Evolutionary conservation across 2,329 filamentous ascomycete genomes (phyloP), one percentile per base, ranked within the genome.

Genomic region (Penicillium sp.): DNA sequence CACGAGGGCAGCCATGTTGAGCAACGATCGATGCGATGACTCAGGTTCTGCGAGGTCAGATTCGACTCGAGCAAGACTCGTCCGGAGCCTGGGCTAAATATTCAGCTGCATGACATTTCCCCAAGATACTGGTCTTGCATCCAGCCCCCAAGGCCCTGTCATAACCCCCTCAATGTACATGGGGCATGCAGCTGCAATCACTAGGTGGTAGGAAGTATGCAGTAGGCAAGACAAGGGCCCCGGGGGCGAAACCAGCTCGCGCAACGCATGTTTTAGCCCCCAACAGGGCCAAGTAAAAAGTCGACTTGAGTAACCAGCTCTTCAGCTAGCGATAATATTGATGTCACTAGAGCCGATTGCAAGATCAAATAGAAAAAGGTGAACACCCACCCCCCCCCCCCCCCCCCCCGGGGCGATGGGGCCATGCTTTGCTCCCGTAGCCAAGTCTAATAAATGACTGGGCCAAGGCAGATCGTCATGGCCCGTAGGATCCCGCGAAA

Each of bases 1-100:
- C 12, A 30, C 26, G 35, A 55, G 53, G 10, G 38, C 38, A 33
- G 38, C 53, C 53, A 55, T 55, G 22, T 3, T 30, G 53, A 55
- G 22, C 37, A 42, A 22, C 28, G 38, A 55, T 33, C 10, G 37
- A 55, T 30, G 37, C 9, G 28, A 22, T 42, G 24, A n/a, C n/a
- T 26, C n/a, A 2, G 24, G 22, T 55, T 44, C 26, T 33, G 19
- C 5, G 6, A n/a, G n/a, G 38, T 30, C 35, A 42, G 24, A 55
- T 8, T 44, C 51, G 4, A 54, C 24, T 47, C 24, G 17, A 40
- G 33, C 22, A 42, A 54, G 38, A 44, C 24, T 10, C 13, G 37
- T 44, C 24, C 37, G 15, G 4, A n/a, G 17, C 38, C 4, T 15
- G 10, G 19, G 15, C 45, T 4, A 45, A 55, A 44, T 33, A 45